These are phyloP conservation scores for Trypanosoma caninum DNA, from an alignment of 208 protist species.

Conservation along the genomic window DNA sequence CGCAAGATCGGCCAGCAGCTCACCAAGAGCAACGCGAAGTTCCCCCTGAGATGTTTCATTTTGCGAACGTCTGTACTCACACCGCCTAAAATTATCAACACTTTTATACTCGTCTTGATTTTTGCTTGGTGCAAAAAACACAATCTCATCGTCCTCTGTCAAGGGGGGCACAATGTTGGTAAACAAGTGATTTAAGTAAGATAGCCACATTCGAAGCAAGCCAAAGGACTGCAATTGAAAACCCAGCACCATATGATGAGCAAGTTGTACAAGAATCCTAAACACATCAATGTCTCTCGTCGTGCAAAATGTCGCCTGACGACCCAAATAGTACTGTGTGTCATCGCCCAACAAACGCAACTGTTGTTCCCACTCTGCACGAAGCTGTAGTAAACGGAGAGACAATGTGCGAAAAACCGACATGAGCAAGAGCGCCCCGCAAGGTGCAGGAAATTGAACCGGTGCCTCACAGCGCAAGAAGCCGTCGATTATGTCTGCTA, in stretches of 20 bases:
- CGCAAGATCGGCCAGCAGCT: constrained; percentile 65
- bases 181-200: constrained; percentile 69
- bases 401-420: constrained; percentile 50
- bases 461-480: constrained; percentile 30
- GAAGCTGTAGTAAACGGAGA: constrained; percentile 35
- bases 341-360: constrained; percentile 33
- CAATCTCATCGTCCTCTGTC: constrained; percentile 39
- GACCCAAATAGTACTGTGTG: constrained; percentile 30
- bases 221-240: constrained; percentile 36
- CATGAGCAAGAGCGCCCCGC: constrained; percentile 52
- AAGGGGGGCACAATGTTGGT: constrained; percentile 53
- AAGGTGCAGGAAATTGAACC: constrained; percentile 39
- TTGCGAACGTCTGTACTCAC: constrained; percentile 10
- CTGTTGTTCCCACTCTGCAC: constrained; percentile 51
- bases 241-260: constrained; percentile 66
- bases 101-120: neutral
- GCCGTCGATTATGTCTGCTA: constrained; percentile 19
- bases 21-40: constrained; percentile 58
- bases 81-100: neutral
- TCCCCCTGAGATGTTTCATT: constrained; percentile 50
- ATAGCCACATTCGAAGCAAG: constrained; percentile 69
- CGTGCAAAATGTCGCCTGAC: constrained; percentile 58
- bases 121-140: constrained; percentile 19
- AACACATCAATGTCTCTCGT: constrained; percentile 46
- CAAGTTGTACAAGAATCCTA: constrained; percentile 38